These are phyloP conservation scores for Albugo candida DNA, from an alignment of 352 stramenopile species.

Conservation along the genomic window DNA sequence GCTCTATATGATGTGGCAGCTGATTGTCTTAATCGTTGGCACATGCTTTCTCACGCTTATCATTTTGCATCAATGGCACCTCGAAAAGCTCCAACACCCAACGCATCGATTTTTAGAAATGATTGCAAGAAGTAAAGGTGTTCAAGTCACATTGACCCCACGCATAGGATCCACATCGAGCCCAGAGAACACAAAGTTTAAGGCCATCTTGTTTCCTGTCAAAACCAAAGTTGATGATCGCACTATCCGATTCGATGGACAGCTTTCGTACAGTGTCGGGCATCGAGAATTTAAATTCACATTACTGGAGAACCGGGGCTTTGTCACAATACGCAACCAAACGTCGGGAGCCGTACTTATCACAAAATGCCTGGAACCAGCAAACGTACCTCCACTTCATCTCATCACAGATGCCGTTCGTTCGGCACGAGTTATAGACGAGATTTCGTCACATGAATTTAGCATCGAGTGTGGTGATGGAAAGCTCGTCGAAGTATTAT, in stretches of 20 bases:
- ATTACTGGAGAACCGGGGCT: constrained; percentile 10
- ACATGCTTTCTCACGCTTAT: too few species aligned
- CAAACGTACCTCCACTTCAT: constrained; percentile 11
- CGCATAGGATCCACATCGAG: constrained; percentile 1
- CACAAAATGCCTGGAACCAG: constrained; percentile 9
- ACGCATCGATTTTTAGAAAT: constrained; percentile 10
- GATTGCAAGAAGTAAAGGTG: constrained; percentile 12
- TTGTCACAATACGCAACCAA: constrained; percentile 9
- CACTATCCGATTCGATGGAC: constrained; percentile 12
- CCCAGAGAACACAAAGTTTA: constrained; percentile 3
- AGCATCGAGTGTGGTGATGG: constrained; percentile 5
- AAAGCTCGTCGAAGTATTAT: constrained; percentile 14
- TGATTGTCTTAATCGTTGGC: too few species aligned
- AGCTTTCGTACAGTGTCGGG: constrained; percentile 11
- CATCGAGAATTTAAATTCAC: constrained; percentile 16
- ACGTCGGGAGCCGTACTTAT: constrained; percentile 3
- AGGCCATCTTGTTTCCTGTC: constrained; percentile 6
- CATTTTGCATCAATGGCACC: not conserved
- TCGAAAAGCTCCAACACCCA: constrained; percentile 8
- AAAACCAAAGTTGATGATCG: not conserved
- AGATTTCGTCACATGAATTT: constrained; percentile 3
- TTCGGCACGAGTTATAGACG: constrained; percentile 14
- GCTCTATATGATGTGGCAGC: too few species aligned
- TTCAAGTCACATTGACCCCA: constrained; percentile 12
- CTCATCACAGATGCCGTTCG: constrained; percentile 9